phyloP scores from a whole-genome alignment of 2,329 filamentous ascomycete species.

The Venturia nashicola region DNA sequence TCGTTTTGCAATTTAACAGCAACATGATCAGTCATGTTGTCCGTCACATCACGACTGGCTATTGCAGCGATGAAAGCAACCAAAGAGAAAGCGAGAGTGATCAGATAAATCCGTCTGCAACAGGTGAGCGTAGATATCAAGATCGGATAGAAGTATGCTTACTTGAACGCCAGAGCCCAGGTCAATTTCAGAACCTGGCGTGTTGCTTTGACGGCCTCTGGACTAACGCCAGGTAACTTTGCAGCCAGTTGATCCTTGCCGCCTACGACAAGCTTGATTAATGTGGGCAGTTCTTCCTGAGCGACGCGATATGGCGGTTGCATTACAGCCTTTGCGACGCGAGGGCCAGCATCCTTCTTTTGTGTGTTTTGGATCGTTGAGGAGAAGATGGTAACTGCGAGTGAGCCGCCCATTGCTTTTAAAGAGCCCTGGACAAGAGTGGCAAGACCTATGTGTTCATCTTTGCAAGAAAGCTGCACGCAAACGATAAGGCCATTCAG shows the following conservation, averaged over 20 bases:
- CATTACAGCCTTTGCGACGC: neutral
- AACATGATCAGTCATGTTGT: constrained; percentile 9
- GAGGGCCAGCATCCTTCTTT: neutral
- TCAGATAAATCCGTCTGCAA: constrained; percentile 5
- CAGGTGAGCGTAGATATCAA: too few relatives aligned
- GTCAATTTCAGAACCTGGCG: constrained; percentile 5
- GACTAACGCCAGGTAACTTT: constrained; percentile 8
- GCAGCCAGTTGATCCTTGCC: constrained; percentile 3
- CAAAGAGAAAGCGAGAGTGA: constrained; percentile 4
- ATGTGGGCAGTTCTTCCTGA: neutral
- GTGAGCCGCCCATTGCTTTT: constrained; percentile 9
- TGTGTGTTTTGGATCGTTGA: constrained; percentile 5
- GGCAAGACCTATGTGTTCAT: constrained; percentile 10
- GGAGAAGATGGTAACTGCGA: constrained; percentile 10
- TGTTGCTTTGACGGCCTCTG: constrained; percentile 2
- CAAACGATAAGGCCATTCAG: constrained; percentile 9
- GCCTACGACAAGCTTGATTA: neutral
- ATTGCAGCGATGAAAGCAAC: constrained; percentile 4
- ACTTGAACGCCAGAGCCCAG: constrained; percentile 7
- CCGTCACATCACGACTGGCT: constrained; percentile 6
- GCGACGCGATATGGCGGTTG: neutral
- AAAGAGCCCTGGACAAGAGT: constrained; percentile 9
- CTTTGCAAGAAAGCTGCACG: constrained; percentile 8
- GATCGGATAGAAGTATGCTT: neutral
- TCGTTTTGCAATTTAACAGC: constrained; percentile 9